Base-by-base conservation (phyloP, 2,329 filamentous ascomycete genomes). In the Talaromyces sp. region DNA sequence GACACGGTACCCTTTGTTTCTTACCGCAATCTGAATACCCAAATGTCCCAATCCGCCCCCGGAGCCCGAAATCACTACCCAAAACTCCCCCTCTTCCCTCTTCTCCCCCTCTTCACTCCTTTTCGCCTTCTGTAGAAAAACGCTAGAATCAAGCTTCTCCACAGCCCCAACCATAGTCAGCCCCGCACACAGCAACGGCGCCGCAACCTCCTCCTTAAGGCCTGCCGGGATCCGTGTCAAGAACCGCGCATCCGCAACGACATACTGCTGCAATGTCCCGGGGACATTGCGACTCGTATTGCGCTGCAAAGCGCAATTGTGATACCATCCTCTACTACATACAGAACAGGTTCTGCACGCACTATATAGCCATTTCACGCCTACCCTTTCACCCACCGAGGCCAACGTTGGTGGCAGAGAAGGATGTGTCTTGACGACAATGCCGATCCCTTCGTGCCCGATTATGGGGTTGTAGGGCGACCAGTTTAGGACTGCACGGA, bases 41-140 rank as follows among this genome's bases (percentile, higher is more conserved):
- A 63, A 22, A 45, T 63, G 62, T 2, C 62, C 62, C n/a, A 57
- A 35, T 2, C 62, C 62, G 25, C 62, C 62, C 3, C 62, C 62
- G 2, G 62, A 54, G 9, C 62, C 61, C 11, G 50, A 47, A 25
- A 63, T 57, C 17, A 59, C 62, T 1, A 63, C 37, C 52, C 52
- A 64, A 9, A 59, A 35, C 19, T 19, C 52, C 7, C 15, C 39
- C 0, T 19, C 19, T 47, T 47, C 45, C 39, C 39, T 13, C 11
- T 13, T 10, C 10, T 49, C 41, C 17, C 15, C n/a, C 10, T 3
- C 35, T 37, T 37, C 9, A 37, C 13, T 8, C 2, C 31, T 25
- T n/a, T 64, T 17, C 8, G 13, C 25, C n/a, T 11, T 17, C 17
- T 19, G 49, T n/a, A 52, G 27, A 52, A 52, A 52, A 10, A 52